Conservation (phyloP, 805 yeast genomes). For the Metschnikowia proteae region DNA sequence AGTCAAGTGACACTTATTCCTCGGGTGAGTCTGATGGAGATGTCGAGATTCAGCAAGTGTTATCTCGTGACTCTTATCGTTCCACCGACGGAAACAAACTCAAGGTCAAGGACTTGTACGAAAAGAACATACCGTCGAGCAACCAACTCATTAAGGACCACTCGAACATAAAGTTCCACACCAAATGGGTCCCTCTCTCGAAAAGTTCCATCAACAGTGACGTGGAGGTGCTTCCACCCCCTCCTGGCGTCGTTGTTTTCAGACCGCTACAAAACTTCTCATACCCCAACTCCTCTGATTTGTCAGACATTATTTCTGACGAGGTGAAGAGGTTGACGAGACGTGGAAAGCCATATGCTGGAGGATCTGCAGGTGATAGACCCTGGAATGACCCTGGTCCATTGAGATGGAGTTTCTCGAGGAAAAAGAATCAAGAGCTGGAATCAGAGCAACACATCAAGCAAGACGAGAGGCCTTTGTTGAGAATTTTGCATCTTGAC, state of each 20-base stretch:
- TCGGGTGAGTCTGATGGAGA: constrained; percentile 24
- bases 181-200: constrained; percentile 67
- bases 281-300: constrained; percentile 76
- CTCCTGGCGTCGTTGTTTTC: constrained; percentile 86
- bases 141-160: constrained; percentile 23
- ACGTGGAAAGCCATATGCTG: constrained; percentile 49
- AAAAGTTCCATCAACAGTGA: constrained; percentile 50
- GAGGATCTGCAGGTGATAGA: constrained; percentile 49
- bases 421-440: constrained; percentile 9
- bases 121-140: constrained; percentile 19
- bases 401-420: constrained; percentile 29
- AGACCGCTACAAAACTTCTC: constrained; percentile 78
- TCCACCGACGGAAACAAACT: constrained; percentile 22
- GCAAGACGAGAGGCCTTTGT: constrained; percentile 54
- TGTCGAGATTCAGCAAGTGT: constrained; percentile 43
- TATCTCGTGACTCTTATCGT: constrained; percentile 29
- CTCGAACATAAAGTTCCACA: constrained; percentile 44
- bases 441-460: constrained; percentile 18
- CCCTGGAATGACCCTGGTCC: constrained; percentile 94
- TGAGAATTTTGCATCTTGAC: constrained; percentile 75
- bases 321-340: constrained; percentile 59
- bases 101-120: constrained; percentile 16
- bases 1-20: constrained; percentile 16
- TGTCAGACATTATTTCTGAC: constrained; percentile 64
- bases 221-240: constrained; percentile 67